Base-by-base conservation (phyloP, 352 stramenopile species). In the Thraustochytrium striatum region DNA sequence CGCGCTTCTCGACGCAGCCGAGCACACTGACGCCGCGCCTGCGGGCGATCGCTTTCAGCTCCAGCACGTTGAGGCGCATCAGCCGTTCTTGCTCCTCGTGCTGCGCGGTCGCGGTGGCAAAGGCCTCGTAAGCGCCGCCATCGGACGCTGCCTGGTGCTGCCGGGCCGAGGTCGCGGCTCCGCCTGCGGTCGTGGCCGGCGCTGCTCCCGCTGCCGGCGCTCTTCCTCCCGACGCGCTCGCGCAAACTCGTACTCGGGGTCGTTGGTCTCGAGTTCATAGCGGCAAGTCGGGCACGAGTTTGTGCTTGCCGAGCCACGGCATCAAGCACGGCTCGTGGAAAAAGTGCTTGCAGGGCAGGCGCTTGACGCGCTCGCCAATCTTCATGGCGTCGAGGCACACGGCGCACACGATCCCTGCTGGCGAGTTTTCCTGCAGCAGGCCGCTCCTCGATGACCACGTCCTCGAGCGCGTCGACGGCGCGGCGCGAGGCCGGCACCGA, bases 201-300 rank as follows among this genome's bases (percentile, higher is more conserved):
- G 16, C 3, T 7, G 3, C 57, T 57, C 35, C 32, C 39, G 55
- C 11, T 9, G 13, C 33, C 59, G 57, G 36, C 57, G 53, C 32
- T 55, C 59, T n/a, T 57, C 57, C 16, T 55, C 53, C 44, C 57
- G 38, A 32, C 47, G 53, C 9, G 38, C 59, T 3, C 32, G 16
- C n/a, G 30, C 36, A 21, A 30, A 75, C 44, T 80, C 70, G 28
- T 80, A 80, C 3, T 52, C 65, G 3, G 55, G 55, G 38, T 80
- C 70, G 32, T 58, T 80, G 39, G 70, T 81, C 39, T 70, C 55
- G 41, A 80, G 70, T 25, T 80, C 70, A 32, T 80, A 75, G 61
- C 96, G 94, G 81, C 94, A 98, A n/a, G 93, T 93, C 5, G 93
- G 94, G 83, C 94, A 98, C 61, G 91, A 94, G 58, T 87, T n/a